Percentiles rank a stretch among this genome's conserved stretches.
These are phyloP conservation scores for Phytophthora ohioensis DNA, from an alignment of 352 stramenopile species.

Conservation along the genomic window DNA sequence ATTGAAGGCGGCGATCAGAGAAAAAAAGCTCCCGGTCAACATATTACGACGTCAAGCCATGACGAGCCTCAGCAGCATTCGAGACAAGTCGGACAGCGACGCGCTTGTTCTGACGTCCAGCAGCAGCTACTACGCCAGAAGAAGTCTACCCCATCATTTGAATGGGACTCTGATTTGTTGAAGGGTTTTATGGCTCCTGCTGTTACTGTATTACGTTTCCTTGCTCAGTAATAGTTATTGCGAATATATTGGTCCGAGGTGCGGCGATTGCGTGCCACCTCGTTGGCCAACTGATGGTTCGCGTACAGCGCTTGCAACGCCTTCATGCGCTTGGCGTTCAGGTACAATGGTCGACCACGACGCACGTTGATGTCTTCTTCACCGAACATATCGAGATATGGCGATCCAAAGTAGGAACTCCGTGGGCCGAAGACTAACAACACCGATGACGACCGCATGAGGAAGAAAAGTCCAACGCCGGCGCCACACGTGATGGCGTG, in stretches of 20 bases:
- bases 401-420: constrained; percentile 87
- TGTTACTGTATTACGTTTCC: background rate
- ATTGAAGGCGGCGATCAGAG: too few species aligned
- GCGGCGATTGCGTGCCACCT: constrained; percentile 83
- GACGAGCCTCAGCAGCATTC: too few species aligned
- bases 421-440: constrained; percentile 76
- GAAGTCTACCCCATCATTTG: too few species aligned
- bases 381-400: constrained; percentile 90
- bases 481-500: constrained; percentile 80
- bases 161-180: too few species aligned
- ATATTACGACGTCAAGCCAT: too few species aligned
- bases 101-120: too few species aligned
- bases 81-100: too few species aligned
- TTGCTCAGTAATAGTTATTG: constrained; percentile 82
- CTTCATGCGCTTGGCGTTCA: constrained; percentile 80
- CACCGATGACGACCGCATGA: constrained; percentile 83
- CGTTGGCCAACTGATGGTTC: constrained; percentile 83
- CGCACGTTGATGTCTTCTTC: constrained; percentile 89
- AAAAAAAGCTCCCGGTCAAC: too few species aligned
- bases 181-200: too few species aligned
- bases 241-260: constrained; percentile 90
- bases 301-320: constrained; percentile 75
- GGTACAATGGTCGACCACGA: constrained; percentile 76
- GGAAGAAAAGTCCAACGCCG: constrained; percentile 83
- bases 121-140: too few species aligned